Base-by-base conservation (phyloP, 306 rosid species). In the Biancaea sappan region DNA sequence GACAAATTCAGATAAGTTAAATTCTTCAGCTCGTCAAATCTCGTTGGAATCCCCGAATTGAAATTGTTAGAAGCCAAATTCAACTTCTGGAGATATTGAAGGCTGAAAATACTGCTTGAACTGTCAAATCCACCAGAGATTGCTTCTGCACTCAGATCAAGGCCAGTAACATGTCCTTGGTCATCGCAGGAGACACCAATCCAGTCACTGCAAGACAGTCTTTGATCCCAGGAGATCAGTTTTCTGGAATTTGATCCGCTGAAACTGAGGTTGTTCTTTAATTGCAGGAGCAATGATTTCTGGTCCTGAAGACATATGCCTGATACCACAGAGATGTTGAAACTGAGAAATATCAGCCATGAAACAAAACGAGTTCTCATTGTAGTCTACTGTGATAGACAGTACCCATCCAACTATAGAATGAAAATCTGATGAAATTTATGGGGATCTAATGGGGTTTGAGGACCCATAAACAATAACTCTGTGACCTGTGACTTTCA, bases 141-240 rank as follows among this genome's bases (percentile, higher is more conserved):
- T 3, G 18, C 0, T 53, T 53, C 53, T 14, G n/a, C 4, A 3
- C 62, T 52, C 6, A 53, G 14, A 19, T 53, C 34, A 12, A 70
- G 64, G 15, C 22, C 67, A 25, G 22, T 15, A 7, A 71, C 58
- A 29, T 1, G 22, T 58, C 58, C 77, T 12, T 12, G 3, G 22
- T 56, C n/a, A n/a, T n/a, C 32, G 43, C 84, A 77, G 8, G 18
- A 26, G 1, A 86, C 82, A 9, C 86, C 90, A 2, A 9, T 24
- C 87, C 87, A 78, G 2, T 15, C n/a, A 63, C 86, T 77, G 15
- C 60, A 78, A 68, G 2, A 5, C 25, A 19, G n/a, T n/a, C 13
- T 74, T 24, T 12, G 69, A 0, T 48, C 35, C 85, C 87, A 86
- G 2, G 6, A 40, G 28, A 1, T 53, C 6, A 82, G 53, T 11